Evolutionary conservation across 139 green algal genomes (phyloP), one percentile per base, ranked within the genome.

Genomic region (Chlamydomonas sphaeroides): DNA sequence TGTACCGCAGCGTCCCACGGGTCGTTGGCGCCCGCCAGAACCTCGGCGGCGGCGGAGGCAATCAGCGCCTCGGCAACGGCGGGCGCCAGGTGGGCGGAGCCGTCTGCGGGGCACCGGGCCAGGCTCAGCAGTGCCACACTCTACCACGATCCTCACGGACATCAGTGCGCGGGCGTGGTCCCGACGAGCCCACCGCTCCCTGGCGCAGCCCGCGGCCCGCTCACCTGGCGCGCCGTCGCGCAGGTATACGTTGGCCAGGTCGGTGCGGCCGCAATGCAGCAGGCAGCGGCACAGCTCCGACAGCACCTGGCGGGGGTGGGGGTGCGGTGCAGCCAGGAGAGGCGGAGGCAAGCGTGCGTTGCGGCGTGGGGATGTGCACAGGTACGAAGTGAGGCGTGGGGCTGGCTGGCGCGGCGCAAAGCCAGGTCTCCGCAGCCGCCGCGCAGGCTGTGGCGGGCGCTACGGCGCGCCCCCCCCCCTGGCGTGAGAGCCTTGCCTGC

Each of bases 211-310:
- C n/a, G n/a, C n/a, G n/a, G n/a, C n/a, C n/a, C n/a, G n/a, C 53
- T 30, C 53, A 30, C 53, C 59, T 18, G 74, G 59, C 59, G 39
- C 41, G 2, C 59, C 74, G 1, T 45, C 63, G 30, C 66, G 62
- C 62, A 83, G 76, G 45, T 74, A 83, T 1, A 32, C 63, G 42
- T 65, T 51, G 23, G 76, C 76, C n/a, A 83, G 76, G 42, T 73
- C 63, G 4, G 38, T 65, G 35, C 63, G 76, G 62, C 76, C 76
- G 65, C 76, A 74, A 63, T 83, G 76, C 62, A 72, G 35, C 62
- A 83, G 38, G 63, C 62, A 73, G 26, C 76, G 76, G 10, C 28
- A 32, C 48, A 83, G 23, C 76, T 83, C 76, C 10, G 45, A 42
- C 62, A 83, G 76, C 63, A 83, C 36, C 75, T 63, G 25, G 25